Evolutionary conservation across 331 rosid species (phyloP).

Genomic region (Malus hybrid): DNA sequence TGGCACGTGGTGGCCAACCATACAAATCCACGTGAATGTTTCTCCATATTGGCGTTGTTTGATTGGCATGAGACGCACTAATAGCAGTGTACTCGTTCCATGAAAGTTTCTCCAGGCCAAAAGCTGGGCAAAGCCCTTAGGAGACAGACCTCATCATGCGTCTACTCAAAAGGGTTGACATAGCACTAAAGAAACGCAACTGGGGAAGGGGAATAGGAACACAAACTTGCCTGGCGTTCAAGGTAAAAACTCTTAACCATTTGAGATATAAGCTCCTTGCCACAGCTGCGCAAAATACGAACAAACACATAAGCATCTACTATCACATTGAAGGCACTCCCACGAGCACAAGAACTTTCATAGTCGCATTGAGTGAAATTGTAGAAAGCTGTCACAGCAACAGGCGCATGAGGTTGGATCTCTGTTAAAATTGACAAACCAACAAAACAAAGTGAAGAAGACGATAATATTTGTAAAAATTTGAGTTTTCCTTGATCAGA

Average conservation of each 20-base stretch:
- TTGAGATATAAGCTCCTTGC: background rate
- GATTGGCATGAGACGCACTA: background rate
- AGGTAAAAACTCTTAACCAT: background rate
- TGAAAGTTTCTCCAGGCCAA: too few relatives aligned
- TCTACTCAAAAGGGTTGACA: background rate
- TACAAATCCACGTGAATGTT: background rate
- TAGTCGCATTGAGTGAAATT: background rate
- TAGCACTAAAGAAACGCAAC: background rate
- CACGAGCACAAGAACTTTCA: background rate
- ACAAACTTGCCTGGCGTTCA: background rate
- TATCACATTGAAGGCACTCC: background rate
- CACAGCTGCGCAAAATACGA: too few relatives aligned
- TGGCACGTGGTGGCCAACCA: background rate
- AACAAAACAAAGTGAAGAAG: background rate
- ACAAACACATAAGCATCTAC: background rate
- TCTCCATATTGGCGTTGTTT: background rate
- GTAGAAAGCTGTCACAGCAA: too few relatives aligned
- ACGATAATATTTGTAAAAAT: background rate
- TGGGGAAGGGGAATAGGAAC: background rate
- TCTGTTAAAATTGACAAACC: background rate
- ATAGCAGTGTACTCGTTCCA: too few relatives aligned
- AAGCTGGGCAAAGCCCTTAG: background rate
- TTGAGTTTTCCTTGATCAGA: background rate
- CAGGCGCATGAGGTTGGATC: too few relatives aligned
- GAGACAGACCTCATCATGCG: background rate